Evolutionary conservation across 2,329 filamentous ascomycete species (phyloP).

Genomic region (Tolypocladium capitatum): DNA sequence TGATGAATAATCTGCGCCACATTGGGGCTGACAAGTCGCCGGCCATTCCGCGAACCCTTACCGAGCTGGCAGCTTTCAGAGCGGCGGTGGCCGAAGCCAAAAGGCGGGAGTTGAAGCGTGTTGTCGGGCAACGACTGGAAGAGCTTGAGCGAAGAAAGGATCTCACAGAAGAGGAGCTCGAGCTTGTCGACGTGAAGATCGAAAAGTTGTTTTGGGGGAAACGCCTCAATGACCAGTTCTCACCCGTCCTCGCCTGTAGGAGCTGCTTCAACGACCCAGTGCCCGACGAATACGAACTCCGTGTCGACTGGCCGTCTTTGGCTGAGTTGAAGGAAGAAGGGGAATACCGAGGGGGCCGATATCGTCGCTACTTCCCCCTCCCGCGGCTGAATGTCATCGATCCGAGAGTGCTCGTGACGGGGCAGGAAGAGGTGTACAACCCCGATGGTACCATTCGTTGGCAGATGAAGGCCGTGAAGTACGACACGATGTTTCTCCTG

Average conservation of each 20-base stretch:
- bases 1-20: constrained; percentile 20
- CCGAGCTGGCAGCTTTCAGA: constrained; percentile 20
- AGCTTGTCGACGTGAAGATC: background rate
- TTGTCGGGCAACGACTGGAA: constrained; percentile 11
- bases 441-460: constrained; percentile 12
- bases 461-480: constrained; percentile 13
- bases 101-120: constrained; percentile 10
- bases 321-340: constrained; percentile 23
- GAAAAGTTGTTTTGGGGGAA: constrained; percentile 14
- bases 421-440: constrained; percentile 6
- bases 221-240: constrained; percentile 14
- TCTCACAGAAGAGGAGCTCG: background rate
- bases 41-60: constrained; percentile 20
- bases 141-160: constrained; percentile 6
- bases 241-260: constrained; percentile 18
- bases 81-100: constrained; percentile 15
- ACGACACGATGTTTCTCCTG: constrained; percentile 9
- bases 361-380: constrained; percentile 18
- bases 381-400: constrained; percentile 14
- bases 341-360: constrained; percentile 12
- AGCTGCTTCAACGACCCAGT: constrained; percentile 19
- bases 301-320: constrained; percentile 20
- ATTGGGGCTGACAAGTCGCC: constrained; percentile 23
- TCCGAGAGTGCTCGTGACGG: constrained; percentile 1
- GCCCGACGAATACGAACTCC: constrained; percentile 4